Evolutionary conservation across 2,329 filamentous ascomycete genomes (phyloP).

Genomic region (Teratosphaeria gauchensis): DNA sequence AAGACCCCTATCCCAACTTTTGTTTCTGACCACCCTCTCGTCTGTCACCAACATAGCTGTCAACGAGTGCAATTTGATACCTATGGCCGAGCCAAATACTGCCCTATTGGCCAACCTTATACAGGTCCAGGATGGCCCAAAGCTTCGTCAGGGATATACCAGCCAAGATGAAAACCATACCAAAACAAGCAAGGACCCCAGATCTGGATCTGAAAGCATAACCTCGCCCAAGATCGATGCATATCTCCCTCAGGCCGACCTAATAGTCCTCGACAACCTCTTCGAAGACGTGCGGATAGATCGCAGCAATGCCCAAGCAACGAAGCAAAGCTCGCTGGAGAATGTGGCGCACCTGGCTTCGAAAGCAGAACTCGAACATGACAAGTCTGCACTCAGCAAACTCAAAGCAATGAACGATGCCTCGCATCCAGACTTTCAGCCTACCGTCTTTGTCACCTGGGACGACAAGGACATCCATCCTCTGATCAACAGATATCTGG

Average conservation of each 20-base stretch:
- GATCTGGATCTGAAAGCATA: not conserved
- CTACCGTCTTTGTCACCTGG: conserved; percentile 46
- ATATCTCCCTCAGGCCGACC: conserved; percentile 1
- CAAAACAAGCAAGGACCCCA: not conserved
- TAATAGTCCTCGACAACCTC: conserved; percentile 1
- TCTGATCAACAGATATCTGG: conserved; percentile 39
- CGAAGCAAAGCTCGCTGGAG: not conserved
- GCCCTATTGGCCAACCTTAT: not conserved
- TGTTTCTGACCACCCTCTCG: not conserved
- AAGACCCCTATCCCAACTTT: not conserved
- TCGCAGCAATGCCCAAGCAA: not conserved
- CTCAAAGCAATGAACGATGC: not conserved
- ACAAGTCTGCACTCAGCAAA: not conserved
- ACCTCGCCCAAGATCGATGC: not conserved
- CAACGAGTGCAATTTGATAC: no score
- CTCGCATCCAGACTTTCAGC: conserved; percentile 33
- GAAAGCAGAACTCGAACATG: not conserved
- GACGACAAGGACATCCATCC: conserved; percentile 39
- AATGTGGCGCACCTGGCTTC: not conserved
- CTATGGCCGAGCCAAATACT: not conserved
- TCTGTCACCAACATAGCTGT: not conserved
- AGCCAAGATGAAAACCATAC: not conserved
- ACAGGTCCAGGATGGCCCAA: not conserved
- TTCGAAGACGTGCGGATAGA: not conserved
- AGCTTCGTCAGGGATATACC: not conserved